A percentile compares a stretch with the other conserved stretches of the same genome.
Evolutionary conservation across 345 rosid genomes (phyloP).

Genomic region (Pistacia vera): DNA sequence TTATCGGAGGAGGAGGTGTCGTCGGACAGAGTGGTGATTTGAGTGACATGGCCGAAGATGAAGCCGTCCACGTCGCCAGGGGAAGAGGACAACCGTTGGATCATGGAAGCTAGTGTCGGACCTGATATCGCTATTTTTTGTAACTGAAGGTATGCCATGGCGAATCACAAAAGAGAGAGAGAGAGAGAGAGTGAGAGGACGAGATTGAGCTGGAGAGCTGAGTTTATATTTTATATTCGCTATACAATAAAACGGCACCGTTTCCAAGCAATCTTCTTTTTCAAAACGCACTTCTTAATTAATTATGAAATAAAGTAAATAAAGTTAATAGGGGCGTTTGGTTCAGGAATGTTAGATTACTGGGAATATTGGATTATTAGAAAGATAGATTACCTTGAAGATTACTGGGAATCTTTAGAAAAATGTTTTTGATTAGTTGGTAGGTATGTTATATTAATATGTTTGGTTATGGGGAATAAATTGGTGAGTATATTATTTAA

Average conservation of each 20-base stretch:
- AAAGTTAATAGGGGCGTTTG: no score
- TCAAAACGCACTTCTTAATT: no score
- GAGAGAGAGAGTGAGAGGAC: no score
- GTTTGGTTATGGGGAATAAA: no score
- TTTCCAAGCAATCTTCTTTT: neutral
- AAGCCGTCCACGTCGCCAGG: constrained; percentile 79
- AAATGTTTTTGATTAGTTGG: no score
- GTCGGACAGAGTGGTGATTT: constrained; percentile 64
- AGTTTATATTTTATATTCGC: neutral
- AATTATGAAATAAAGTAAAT: no score
- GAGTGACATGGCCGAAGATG: constrained; percentile 73
- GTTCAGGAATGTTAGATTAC: no score
- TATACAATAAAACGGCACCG: neutral
- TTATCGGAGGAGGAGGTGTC: constrained; percentile 39
- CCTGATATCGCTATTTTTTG: constrained; percentile 74
- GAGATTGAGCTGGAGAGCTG: neutral
- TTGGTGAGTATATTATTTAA: no score
- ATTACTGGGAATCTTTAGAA: no score
- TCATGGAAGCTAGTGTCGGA: constrained; percentile 70
- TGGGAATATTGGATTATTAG: no score
- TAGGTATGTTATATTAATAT: no score
- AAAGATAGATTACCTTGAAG: no score
- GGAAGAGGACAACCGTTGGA: constrained; percentile 73
- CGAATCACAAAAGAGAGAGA: neutral
- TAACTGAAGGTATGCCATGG: constrained; percentile 59